Percentiles rank a stretch among this genome's conserved stretches.
These are phyloP conservation scores for Primulina eburnea DNA, from an alignment of 257 asterid genomes.

Conservation along the genomic window DNA sequence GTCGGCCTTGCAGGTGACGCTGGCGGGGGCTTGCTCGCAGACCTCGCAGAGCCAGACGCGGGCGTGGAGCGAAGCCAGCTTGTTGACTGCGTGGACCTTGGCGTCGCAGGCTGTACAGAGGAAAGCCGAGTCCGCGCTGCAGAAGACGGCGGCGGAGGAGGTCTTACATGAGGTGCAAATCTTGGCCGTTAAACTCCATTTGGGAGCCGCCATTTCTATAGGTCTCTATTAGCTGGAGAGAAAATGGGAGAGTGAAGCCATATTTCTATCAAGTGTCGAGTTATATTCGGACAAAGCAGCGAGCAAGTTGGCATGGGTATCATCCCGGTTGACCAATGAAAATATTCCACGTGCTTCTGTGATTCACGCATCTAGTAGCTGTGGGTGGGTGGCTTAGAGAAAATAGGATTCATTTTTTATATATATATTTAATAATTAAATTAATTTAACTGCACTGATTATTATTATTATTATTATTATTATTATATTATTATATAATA, in stretches of 20 bases:
- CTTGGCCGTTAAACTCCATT: background rate
- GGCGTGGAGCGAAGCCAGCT: constrained; percentile 21
- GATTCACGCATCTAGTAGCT: too few relatives aligned
- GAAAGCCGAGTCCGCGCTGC: constrained; percentile 11
- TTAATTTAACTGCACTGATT: too few relatives aligned
- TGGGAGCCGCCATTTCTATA: background rate
- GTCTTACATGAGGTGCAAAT: background rate
- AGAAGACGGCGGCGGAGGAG: background rate
- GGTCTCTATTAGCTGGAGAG: background rate
- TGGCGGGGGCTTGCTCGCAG: constrained; percentile 60
- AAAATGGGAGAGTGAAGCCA: background rate
- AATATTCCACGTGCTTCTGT: background rate
- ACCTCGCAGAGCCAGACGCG: constrained; percentile 55
- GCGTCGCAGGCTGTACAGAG: constrained; percentile 13
- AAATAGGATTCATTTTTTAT: too few relatives aligned
- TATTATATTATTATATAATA: too few relatives aligned
- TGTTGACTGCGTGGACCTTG: constrained; percentile 6
- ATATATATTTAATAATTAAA: too few relatives aligned
- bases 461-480: too few relatives aligned
- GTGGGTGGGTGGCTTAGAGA: too few relatives aligned
- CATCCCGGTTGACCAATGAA: background rate
- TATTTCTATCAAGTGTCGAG: background rate
- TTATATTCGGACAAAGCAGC: background rate
- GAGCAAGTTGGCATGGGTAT: background rate
- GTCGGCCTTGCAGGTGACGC: constrained; percentile 62